Base-by-base conservation (phyloP, 2,329 filamentous ascomycete genomes). In the Zasmidium citrigriseum region DNA sequence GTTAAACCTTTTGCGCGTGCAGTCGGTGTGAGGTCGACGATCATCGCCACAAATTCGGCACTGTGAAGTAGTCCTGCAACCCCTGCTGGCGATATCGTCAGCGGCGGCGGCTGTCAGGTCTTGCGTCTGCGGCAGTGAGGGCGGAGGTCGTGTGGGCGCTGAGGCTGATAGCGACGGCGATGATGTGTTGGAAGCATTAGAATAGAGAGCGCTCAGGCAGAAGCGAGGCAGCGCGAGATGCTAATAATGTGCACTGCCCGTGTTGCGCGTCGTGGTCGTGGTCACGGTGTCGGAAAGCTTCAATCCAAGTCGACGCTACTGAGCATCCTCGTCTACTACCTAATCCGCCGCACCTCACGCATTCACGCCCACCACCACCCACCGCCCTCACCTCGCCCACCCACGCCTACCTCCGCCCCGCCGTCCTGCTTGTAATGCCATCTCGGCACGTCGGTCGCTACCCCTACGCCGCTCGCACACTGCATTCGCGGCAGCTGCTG, bases 401-500 rank as follows among this genome's bases (percentile, higher is more conserved):
- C 12, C 20, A 16, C 46, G 46, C 46, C 21, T 4, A 21, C 20
- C 21, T 12, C 46, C 9, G 7, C 44, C 9, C n/a, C 7, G 16
- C 44, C 9, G 16, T 20, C 16, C 21, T 12, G 18, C 22, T 21
- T 38, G 49, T 38, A 52, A 52, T 52, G 47, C 47, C 47, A 23
- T 49, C 47, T 25, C 34, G 34, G 34, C 34, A 41, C 34, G 34
- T 41, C 34, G 47, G 47, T 25, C 47, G 21, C 22, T 25, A 23
- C 47, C 27, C 47, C 47, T 23, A 23, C 24, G 11, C n/a, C n/a
- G n/a, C 47, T n/a, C 21, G 23, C 47, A 49, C 47, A 38, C 24
- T 16, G n/a, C 25, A 38, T 38, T 38, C 49, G 49, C n/a, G 49
- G 44, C 44, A 23, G 44, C 48, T 24, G 41, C 57, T 50, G 56